Base-by-base conservation (phyloP, 352 stramenopile genomes). In the Pythium chondricola region DNA sequence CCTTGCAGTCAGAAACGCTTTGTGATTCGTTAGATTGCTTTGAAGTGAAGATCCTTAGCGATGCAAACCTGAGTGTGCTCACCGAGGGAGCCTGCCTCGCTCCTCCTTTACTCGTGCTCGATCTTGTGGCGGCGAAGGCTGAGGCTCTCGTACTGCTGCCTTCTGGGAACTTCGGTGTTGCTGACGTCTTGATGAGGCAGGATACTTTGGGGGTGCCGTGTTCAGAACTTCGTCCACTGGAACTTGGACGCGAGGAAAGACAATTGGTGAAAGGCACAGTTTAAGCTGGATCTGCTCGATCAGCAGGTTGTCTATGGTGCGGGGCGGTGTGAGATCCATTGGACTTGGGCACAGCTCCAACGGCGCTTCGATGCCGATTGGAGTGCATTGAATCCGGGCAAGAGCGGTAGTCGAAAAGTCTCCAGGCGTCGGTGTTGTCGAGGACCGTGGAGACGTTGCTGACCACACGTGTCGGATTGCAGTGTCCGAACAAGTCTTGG, bases 181-280 rank as follows among this genome's bases (percentile, higher is more conserved):
- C 29, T 33, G 8, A 13, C 8, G 8, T 8, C 7, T 33, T 8
- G 7, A 13, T 33, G 29, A 33, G 2, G 37, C 29, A 13, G 24
- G 35, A 18, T 20, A 52, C n/a, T 7, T 18, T 0, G 9, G n/a
- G 0, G 47, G 47, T 17, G 30, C 18, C 1, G 37, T 32, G 4
- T 26, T 14, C 27, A 55, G 29, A 14, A 55, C 29, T 13, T 20
- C 16, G 20, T 43, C 42, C 20, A 55, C 27, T 29, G 40, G 27
- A 7, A 55, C 29, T n/a, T n/a, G 8, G 9, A 55, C 38, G 4
- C 36, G 47, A 10, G 47, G 11, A 29, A 55, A 55, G 2, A 55
- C 47, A 6, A 38, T 55, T 0, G 47, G 47, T 21, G 33, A n/a
- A 3, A 13, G 17, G 29, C 47, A 55, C 22, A 55, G 38, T 4